Evolutionary conservation across 2,329 filamentous ascomycete genomes (phyloP), one percentile per base, ranked within the genome.

Genomic region (Ophiocordyceps australis): DNA sequence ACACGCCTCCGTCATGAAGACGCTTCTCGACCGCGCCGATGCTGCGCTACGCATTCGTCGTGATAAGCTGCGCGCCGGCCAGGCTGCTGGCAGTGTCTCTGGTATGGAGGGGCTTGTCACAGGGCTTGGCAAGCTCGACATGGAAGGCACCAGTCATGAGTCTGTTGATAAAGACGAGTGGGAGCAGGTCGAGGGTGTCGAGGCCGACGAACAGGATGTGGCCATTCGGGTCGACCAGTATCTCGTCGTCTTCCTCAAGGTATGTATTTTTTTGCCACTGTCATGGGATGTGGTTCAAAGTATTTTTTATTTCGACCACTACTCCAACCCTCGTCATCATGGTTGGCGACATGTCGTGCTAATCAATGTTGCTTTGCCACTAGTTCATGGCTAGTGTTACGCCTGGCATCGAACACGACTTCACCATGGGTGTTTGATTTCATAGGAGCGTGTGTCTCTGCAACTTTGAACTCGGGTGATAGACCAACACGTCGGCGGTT

Each of bases 1-100:
- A 48, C 89, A 98, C 47, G 89, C 89, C 8, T 78, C 78, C 16
- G 89, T 98, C 39, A 98, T 98, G 89, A 98, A 95, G 57, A 81
- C 81, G 14, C 69, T 98, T 5, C 74, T 98, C 20, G 89, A 95
- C 51, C 81, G 89, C 19, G 89, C 89, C 24, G 86, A 98, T 46
- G 82, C 82, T 14, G 86, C 86, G 1, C 64, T 95, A 28, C 92
- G 93, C 49, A 67, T 92, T 28, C 74, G 86, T 14, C 66, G 82
- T 23, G 78, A 86, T 41, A 92, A 85, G 60, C 61, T 89, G 31
- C 73, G 68, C 43, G 58, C 65, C 11, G 52, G 68, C 46, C 50
- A 72, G 60, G 30, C 34, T 25, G 27, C 28, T 8, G 42, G 50
- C 23, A 47, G 49, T 22, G 62, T 66, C 23, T 43, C 54, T 4